A percentile compares a stretch with the other conserved stretches of the same genome.
These are phyloP conservation scores for Raphanus raphanistrum DNA, from an alignment of 345 rosid genomes.

Conservation along the genomic window DNA sequence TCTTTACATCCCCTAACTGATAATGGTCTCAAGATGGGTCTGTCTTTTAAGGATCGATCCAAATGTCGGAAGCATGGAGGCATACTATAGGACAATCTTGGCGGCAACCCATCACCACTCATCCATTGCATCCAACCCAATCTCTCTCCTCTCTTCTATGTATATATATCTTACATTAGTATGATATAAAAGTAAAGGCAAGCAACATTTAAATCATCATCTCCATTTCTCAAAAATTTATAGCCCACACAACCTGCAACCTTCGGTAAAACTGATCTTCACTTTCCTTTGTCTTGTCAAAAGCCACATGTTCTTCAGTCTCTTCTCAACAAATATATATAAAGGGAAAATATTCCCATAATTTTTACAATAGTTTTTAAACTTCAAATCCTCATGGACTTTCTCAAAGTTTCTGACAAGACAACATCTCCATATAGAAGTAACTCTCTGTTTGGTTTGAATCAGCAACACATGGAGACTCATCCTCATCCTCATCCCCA, in stretches of 20 bases:
- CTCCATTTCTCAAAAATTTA: conserved; percentile 24
- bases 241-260: conserved; percentile 19
- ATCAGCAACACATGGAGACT: conserved; percentile 42
- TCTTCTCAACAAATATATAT: not conserved
- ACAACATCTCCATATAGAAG: conserved; percentile 38
- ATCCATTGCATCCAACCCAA: conserved; percentile 32
- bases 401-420: conserved; percentile 48
- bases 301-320: conserved; percentile 22
- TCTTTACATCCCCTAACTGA: conserved; percentile 23
- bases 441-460: conserved; percentile 33
- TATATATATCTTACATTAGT: conserved; percentile 16
- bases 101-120: conserved; percentile 61
- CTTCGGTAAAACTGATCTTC: conserved; percentile 16
- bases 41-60: conserved; percentile 55
- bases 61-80: conserved; percentile 92
- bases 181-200: conserved; percentile 15
- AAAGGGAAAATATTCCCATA: not conserved
- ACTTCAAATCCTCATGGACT: conserved; percentile 36
- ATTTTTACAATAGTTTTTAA: conserved; percentile 9
- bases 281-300: conserved; percentile 24
- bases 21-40: conserved; percentile 35
- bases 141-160: not conserved
- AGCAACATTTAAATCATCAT: conserved; percentile 25
- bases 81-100: conserved; percentile 58
- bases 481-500: conserved; percentile 22